These are phyloP conservation scores for Rhodosporidiobolus odoratus DNA, from an alignment of 768 basidiomycete species.

Conservation along the genomic window DNA sequence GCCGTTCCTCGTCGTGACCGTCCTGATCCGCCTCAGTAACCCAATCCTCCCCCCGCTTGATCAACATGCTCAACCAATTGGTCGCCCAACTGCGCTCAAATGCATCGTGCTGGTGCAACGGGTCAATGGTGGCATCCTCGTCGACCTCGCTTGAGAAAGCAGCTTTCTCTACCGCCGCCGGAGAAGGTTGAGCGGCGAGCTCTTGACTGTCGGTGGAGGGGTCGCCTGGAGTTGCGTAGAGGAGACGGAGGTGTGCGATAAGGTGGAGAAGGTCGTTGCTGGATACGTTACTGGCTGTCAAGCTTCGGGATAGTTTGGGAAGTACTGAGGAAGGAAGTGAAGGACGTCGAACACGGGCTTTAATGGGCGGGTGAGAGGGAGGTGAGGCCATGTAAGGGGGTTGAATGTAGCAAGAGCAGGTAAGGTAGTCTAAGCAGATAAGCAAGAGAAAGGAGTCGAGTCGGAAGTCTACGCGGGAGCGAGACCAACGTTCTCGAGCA, in stretches of 20 bases:
- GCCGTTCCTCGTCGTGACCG: conserved; percentile 3
- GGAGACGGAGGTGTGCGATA: conserved; percentile 23
- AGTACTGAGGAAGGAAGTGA: conserved; percentile 23
- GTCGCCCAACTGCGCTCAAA: conserved; percentile 28
- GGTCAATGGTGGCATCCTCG: conserved; percentile 18
- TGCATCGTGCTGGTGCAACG: conserved; percentile 26
- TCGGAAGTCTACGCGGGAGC: no score
- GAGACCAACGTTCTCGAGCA: no score
- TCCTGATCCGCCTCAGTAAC: conserved; percentile 4
- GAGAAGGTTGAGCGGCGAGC: neutral
- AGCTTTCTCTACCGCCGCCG: neutral
- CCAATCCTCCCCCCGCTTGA: conserved; percentile 25
- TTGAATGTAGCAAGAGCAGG: neutral
- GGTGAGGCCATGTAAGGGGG: no score
- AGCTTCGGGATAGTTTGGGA: conserved; percentile 12
- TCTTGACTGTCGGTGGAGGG: neutral
- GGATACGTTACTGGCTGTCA: neutral
- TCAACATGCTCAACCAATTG: conserved; percentile 25
- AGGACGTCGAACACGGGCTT: conserved; percentile 2
- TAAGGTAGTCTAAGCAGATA: no score
- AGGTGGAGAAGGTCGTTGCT: conserved; percentile 15
- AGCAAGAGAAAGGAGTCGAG: no score
- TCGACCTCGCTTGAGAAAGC: conserved; percentile 14
- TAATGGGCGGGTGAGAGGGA: neutral
- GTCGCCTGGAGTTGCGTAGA: conserved; percentile 20